Base-by-base conservation (phyloP, 345 rosid genomes). In the Carallia brachiata region DNA sequence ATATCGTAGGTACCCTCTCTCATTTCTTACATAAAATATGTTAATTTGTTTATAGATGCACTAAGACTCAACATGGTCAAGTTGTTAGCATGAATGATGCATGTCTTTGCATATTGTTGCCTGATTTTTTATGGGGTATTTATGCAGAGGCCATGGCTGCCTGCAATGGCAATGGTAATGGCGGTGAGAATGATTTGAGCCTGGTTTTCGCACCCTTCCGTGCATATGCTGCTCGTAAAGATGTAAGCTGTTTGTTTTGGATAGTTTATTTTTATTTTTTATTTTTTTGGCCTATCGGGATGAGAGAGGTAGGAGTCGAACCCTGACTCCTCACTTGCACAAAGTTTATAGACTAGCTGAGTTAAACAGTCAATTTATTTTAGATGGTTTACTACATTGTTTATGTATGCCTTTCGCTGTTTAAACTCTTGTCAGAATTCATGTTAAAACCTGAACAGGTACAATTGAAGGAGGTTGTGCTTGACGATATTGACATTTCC, bases 211-310 rank as follows among this genome's bases (percentile, higher is more conserved):
- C 78, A 67, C 86, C 87, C 1, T 87, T 80, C 78, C 92, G 93
- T 19, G 96, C 91, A 6, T 94, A 85, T 72, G 86, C 94, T 52
- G 89, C 95, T 9, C 90, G 98, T 3, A 91, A 89, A 88, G 88
- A 88, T 90, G 98, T 93, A 82, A 23, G 52, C 62, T 56, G 9
- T 7, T 68, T 64, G 23, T 23, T 23, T 23, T 23, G 23, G 23
- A 23, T 23, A 23, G 23, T 23, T 23, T 23, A 23, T 23, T 23
- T 23, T 23, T 23, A 23, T 23, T 23, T 23, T 23, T 23, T 23
- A 23, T 23, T 23, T 23, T 23, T 23, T 23, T 23, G 23, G 23
- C 23, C 23, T 23, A 23, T 23, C 23, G 23, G 23, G 23, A 23
- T 23, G 23, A 23, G 23, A 23, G 23, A 23, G 23, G 23, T 23